phyloP scores from a whole-genome alignment of 345 rosid species.

The Aquilaria sinensis region DNA sequence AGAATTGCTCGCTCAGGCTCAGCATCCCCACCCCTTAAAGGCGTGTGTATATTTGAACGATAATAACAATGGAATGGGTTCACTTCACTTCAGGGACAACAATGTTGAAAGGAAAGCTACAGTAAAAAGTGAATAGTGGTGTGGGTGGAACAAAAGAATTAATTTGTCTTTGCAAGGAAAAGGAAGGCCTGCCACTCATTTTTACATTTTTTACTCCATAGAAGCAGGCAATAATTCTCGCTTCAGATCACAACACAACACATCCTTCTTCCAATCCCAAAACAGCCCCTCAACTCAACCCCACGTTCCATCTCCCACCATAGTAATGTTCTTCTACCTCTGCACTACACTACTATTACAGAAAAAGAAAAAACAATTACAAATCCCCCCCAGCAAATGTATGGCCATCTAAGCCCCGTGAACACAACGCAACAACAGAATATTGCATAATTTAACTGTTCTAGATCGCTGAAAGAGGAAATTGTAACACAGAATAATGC shows the following conservation, averaged over 20 bases:
- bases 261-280: not conserved
- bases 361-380: constrained; percentile 2
- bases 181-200: not conserved
- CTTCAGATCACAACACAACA: too few species aligned
- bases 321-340: constrained; percentile 3
- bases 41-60: not conserved
- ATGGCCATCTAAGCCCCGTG: constrained; percentile 25
- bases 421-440: constrained; percentile 28
- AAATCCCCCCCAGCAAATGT: constrained; percentile 8
- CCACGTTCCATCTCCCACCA: not conserved
- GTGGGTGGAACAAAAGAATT: constrained; percentile 26
- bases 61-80: constrained; percentile 13
- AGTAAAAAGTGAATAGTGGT: constrained; percentile 11
- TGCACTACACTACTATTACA: not conserved
- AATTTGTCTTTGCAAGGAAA: constrained; percentile 24
- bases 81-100: constrained; percentile 43
- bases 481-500: not conserved
- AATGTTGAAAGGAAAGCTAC: constrained; percentile 47
- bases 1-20: not conserved
- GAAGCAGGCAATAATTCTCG: too few species aligned
- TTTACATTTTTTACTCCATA: constrained; percentile 6
- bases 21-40: not conserved
- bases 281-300: constrained; percentile 5
- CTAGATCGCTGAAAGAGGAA: constrained; percentile 9
- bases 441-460: not conserved